phyloP scores from a whole-genome alignment of 1,139 yeast species.

The Saccharomyces hybrid region DNA sequence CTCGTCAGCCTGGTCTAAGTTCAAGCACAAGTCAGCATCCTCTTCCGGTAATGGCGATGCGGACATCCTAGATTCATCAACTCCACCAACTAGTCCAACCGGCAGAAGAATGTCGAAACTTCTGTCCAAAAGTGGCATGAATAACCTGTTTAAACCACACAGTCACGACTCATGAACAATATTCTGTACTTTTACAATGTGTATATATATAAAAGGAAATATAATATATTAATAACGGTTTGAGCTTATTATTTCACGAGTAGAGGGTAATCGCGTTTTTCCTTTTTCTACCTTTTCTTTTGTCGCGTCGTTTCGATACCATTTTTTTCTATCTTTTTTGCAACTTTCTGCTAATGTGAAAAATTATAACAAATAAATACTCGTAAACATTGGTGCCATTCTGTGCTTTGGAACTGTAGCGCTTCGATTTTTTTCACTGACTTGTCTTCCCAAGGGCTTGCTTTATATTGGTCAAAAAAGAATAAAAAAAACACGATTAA shows the following conservation, averaged over 20 bases:
- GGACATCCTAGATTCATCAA: conserved; percentile 3
- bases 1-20: conserved; percentile 17
- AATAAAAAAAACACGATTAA: background rate
- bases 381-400: background rate
- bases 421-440: background rate
- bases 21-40: conserved; percentile 9
- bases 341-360: background rate
- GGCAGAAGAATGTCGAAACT: conserved; percentile 25
- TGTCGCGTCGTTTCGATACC: background rate
- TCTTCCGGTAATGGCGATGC: conserved; percentile 9
- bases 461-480: background rate
- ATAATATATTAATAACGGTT: background rate
- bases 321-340: background rate
- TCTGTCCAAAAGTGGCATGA: conserved; percentile 24
- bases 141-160: conserved; percentile 22
- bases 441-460: background rate
- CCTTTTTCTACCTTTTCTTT: background rate
- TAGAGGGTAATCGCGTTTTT: background rate
- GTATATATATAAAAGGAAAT: background rate
- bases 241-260: background rate
- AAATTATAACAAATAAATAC: background rate
- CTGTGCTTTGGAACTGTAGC: background rate
- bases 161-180: conserved; percentile 16
- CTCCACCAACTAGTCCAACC: conserved; percentile 9
- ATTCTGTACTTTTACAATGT: background rate